phyloP scores from a whole-genome alignment of 345 rosid genomes.

The Litchi chinensis region DNA sequence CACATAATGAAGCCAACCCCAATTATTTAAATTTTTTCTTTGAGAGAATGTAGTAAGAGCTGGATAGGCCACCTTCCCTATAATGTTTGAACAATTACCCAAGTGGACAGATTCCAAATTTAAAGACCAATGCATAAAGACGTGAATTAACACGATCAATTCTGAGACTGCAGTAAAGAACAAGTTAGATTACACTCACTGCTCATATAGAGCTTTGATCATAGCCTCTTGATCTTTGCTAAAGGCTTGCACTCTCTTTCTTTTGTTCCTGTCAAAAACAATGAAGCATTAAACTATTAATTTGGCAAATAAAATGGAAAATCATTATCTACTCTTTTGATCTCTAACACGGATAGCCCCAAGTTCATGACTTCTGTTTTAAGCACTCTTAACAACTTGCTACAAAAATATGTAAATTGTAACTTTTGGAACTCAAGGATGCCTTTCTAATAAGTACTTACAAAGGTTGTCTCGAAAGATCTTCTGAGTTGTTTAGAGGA shows the following conservation, averaged over 20 bases:
- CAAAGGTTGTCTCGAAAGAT: conserved; percentile 45
- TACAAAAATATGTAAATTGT: neutral
- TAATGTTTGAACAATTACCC: neutral
- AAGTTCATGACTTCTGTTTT: conserved; percentile 19
- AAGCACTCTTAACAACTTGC: neutral
- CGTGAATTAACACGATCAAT: conserved; percentile 1
- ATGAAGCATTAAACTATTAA: conserved; percentile 20
- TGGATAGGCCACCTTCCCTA: neutral
- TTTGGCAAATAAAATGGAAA: conserved; percentile 19
- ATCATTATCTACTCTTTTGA: neutral
- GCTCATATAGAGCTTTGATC: conserved; percentile 67
- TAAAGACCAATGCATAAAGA: neutral
- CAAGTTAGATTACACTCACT: conserved; percentile 54
- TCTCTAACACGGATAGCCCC: neutral
- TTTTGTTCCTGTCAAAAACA: conserved; percentile 58
- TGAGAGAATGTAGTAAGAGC: neutral
- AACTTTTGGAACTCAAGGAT: neutral
- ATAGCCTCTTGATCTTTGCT: conserved; percentile 78
- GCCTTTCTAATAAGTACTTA: conserved; percentile 40
- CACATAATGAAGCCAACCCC: neutral
- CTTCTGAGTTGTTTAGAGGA: conserved; percentile 36
- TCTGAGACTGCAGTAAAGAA: neutral
- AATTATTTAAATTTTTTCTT: neutral
- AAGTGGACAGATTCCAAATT: neutral
- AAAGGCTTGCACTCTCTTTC: conserved; percentile 67